Evolutionary conservation across 106 monocot genomes (phyloP).

Genomic region (Dendrobium officinale): DNA sequence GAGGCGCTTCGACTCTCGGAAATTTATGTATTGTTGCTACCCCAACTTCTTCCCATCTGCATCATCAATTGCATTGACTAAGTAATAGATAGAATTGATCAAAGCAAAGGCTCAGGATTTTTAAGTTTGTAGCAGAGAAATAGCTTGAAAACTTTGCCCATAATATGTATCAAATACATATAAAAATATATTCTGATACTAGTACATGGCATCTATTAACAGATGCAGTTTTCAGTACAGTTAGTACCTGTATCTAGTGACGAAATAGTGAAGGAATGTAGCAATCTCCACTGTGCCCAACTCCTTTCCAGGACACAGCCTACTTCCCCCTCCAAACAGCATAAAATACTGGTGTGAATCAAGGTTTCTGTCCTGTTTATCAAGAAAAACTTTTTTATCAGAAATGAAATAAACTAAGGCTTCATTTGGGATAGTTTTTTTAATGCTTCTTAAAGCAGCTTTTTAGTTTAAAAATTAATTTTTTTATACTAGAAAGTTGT

Average conservation of each 20-base stretch:
- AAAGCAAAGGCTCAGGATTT: neutral
- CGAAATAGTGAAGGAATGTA: conserved; percentile 68
- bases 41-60: conserved; percentile 70
- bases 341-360: conserved; percentile 65
- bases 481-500: too few species aligned
- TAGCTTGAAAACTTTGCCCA: too few species aligned
- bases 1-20: conserved; percentile 66
- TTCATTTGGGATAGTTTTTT: too few species aligned
- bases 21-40: conserved; percentile 37
- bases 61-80: neutral
- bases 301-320: conserved; percentile 72
- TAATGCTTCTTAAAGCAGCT: too few species aligned
- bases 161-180: too few species aligned
- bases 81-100: neutral
- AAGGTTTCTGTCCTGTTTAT: conserved; percentile 37
- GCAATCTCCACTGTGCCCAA: conserved; percentile 62
- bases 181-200: neutral
- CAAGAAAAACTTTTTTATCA: neutral
- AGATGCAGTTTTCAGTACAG: neutral
- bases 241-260: conserved; percentile 65
- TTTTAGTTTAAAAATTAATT: too few species aligned
- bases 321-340: conserved; percentile 67
- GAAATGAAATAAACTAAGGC: neutral
- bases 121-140: neutral
- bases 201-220: neutral